Conservation (phyloP, 345 rosid species). For the Eutrema yunnanense region DNA sequence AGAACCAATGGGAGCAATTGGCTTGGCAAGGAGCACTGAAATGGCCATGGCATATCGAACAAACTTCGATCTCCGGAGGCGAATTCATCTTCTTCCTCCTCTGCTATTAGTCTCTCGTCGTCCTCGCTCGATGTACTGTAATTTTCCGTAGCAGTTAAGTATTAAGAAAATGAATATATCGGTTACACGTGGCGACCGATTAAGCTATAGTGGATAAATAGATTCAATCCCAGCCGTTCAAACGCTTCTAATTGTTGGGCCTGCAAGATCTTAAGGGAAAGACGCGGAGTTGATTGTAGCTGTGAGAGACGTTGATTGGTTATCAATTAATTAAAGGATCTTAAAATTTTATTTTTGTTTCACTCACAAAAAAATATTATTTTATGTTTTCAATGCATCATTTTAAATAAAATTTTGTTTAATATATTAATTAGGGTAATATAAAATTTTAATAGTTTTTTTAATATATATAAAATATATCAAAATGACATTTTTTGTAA, state of each 20-base stretch:
- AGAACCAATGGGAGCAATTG: conserved; percentile 97
- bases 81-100: conserved; percentile 40
- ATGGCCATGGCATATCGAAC: conserved; percentile 71
- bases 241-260: not conserved
- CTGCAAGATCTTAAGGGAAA: not conserved
- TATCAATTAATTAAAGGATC: too few species aligned
- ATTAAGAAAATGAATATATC: not conserved
- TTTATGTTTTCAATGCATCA: too few species aligned
- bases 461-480: too few species aligned
- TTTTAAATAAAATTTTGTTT: too few species aligned
- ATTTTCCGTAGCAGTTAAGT: conserved; percentile 5
- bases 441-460: too few species aligned
- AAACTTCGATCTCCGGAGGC: conserved; percentile 58
- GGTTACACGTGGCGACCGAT: not conserved
- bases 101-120: not conserved
- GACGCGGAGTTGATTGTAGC: not conserved
- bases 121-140: not conserved
- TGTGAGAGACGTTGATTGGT: not conserved
- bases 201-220: not conserved
- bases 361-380: too few species aligned
- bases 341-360: too few species aligned
- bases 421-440: too few species aligned
- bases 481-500: too few species aligned
- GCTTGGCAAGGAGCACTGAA: conserved; percentile 78
- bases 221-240: conserved; percentile 1